Conservation (phyloP, 441 rosid species). For the Jatropha podagrica region DNA sequence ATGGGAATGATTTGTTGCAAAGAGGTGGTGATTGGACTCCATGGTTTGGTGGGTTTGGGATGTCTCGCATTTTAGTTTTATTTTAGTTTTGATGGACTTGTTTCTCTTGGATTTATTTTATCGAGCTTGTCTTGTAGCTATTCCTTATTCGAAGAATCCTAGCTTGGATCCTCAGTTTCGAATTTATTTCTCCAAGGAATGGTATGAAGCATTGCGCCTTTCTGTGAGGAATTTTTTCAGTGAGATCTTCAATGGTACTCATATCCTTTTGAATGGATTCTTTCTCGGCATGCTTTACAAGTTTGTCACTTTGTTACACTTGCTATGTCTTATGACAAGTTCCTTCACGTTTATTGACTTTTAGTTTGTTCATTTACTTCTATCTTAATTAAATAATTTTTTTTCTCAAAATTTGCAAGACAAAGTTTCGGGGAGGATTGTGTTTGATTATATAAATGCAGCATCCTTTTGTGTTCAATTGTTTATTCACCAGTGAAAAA, state of each 20-base stretch:
- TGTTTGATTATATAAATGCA: no score
- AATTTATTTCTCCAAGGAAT: constrained; percentile 63
- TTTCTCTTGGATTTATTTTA: constrained; percentile 16
- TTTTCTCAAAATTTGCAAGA: no score
- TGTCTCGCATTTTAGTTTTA: background rate
- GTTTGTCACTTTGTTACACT: background rate
- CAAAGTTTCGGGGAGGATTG: no score
- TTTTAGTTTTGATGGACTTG: background rate
- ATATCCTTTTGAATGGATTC: constrained; percentile 50
- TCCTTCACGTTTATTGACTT: no score
- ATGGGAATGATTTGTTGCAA: constrained; percentile 53
- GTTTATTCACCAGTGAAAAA: no score
- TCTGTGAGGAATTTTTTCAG: constrained; percentile 68
- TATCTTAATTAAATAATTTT: no score
- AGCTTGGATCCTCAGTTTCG: constrained; percentile 63
- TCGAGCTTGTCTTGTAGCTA: constrained; percentile 39
- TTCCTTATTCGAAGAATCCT: constrained; percentile 63
- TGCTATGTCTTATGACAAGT: background rate
- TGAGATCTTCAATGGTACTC: constrained; percentile 63
- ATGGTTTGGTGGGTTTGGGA: constrained; percentile 56
- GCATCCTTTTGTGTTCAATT: no score
- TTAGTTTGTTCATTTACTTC: no score
- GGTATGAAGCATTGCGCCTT: constrained; percentile 61
- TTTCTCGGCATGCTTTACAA: background rate
- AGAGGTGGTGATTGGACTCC: constrained; percentile 53